These are phyloP conservation scores for Rhizophagus prolifer DNA, from an alignment of 192 early-diverging fungal genomes.

Conservation along the genomic window DNA sequence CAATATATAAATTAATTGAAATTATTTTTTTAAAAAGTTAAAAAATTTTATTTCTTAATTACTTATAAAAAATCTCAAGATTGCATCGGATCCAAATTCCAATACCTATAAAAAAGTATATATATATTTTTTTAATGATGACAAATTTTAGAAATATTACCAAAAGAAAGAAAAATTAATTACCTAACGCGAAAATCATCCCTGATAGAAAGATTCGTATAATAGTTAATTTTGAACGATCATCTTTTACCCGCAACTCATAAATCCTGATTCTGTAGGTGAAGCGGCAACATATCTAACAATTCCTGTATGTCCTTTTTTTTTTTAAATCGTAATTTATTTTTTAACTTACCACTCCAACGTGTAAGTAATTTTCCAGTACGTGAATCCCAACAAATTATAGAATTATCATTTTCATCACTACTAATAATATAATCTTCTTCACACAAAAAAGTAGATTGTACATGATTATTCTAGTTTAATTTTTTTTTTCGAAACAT, in stretches of 20 bases:
- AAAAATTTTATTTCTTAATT: too few relatives aligned
- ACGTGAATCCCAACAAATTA: slow-evolving; percentile 72
- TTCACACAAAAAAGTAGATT: slow-evolving; percentile 55
- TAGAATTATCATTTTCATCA: slow-evolving; percentile 61
- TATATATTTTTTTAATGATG: neutral
- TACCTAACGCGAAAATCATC: slow-evolving; percentile 28
- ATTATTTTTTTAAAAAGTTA: too few relatives aligned
- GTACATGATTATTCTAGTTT: slow-evolving; percentile 16
- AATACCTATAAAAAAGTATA: too few relatives aligned
- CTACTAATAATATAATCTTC: slow-evolving; percentile 69
- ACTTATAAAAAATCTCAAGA: neutral
- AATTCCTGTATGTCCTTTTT: slow-evolving; percentile 48
- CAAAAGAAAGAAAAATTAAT: neutral
- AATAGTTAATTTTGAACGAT: too few relatives aligned
- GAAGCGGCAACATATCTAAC: slow-evolving; percentile 64
- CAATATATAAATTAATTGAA: neutral
- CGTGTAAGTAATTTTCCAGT: slow-evolving; percentile 59
- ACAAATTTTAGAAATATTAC: too few relatives aligned
- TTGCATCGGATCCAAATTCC: slow-evolving; percentile 15
- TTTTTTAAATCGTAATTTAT: neutral
- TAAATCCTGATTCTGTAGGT: slow-evolving; percentile 58
- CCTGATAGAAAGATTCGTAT: slow-evolving; percentile 1
- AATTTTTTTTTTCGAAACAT: neutral
- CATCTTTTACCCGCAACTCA: slow-evolving; percentile 55
- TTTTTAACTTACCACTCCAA: slow-evolving; percentile 38